phyloP scores from a whole-genome alignment of 345 rosid species.

The Acer saccharum region DNA sequence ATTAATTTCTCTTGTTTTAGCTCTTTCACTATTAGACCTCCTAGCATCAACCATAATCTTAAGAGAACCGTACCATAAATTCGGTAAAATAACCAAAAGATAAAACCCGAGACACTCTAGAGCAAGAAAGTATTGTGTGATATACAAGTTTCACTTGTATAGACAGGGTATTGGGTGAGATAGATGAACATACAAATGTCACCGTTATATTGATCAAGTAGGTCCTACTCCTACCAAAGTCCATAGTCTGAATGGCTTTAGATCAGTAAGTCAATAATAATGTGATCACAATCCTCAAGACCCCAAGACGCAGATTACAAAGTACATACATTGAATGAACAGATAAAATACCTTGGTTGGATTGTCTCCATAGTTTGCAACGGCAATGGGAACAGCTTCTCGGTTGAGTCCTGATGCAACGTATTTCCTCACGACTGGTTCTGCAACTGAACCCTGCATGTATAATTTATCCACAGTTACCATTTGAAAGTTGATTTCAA shows the following conservation, averaged over 20 bases:
- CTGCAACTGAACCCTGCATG: slow-evolving; percentile 58
- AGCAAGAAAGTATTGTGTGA: background rate
- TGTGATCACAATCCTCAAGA: background rate
- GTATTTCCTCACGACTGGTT: slow-evolving; percentile 70
- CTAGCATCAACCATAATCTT: background rate
- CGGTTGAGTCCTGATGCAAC: slow-evolving; percentile 62
- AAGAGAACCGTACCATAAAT: background rate
- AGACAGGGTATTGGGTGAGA: background rate
- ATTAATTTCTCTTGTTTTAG: background rate
- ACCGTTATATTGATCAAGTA: background rate
- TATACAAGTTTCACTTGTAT: background rate
- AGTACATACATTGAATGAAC: background rate
- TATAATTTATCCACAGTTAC: background rate
- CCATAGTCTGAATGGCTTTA: background rate
- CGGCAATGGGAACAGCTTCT: slow-evolving; percentile 72
- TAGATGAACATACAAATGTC: background rate
- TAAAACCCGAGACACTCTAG: background rate
- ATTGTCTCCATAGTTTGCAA: slow-evolving; percentile 86
- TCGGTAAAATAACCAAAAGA: background rate
- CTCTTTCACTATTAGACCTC: background rate
- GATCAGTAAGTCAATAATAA: background rate
- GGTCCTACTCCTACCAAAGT: background rate
- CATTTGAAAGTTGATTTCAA: background rate
- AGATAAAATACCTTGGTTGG: slow-evolving; percentile 62
- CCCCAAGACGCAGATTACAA: background rate